phyloP scores from a whole-genome alignment of 116 monocot genomes.

The Cymodocea nodosa region DNA sequence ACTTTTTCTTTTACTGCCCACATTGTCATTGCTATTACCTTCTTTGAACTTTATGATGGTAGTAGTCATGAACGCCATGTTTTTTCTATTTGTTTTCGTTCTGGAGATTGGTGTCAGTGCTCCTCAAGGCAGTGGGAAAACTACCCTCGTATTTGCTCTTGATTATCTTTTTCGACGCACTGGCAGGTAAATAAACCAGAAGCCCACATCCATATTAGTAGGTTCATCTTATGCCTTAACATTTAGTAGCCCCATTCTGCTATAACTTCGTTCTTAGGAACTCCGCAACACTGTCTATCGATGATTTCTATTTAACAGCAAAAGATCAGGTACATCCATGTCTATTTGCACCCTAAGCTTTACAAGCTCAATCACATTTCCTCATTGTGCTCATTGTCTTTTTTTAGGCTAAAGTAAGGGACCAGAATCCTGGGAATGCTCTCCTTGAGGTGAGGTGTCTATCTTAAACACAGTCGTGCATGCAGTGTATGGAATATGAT shows the following conservation, averaged over 20 bases:
- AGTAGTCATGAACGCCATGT: neutral
- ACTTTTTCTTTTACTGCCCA: no score
- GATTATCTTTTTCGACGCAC: conserved; percentile 63
- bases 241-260: neutral
- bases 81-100: neutral
- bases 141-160: conserved; percentile 90
- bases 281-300: conserved; percentile 81
- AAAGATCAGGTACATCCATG: conserved; percentile 60
- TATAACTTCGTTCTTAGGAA: conserved; percentile 39
- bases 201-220: no score
- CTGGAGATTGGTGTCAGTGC: conserved; percentile 92
- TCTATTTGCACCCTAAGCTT: neutral
- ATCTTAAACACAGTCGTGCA: neutral
- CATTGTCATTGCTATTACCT: no score
- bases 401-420: conserved; percentile 58
- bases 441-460: conserved; percentile 65
- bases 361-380: neutral
- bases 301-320: conserved; percentile 96
- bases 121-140: conserved; percentile 98
- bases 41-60: neutral
- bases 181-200: conserved; percentile 38
- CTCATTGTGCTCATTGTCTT: neutral
- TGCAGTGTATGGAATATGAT: neutral
- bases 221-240: neutral
- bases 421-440: conserved; percentile 73